phyloP scores from a whole-genome alignment of 345 rosid genomes.

The Gossypioides kirkii region DNA sequence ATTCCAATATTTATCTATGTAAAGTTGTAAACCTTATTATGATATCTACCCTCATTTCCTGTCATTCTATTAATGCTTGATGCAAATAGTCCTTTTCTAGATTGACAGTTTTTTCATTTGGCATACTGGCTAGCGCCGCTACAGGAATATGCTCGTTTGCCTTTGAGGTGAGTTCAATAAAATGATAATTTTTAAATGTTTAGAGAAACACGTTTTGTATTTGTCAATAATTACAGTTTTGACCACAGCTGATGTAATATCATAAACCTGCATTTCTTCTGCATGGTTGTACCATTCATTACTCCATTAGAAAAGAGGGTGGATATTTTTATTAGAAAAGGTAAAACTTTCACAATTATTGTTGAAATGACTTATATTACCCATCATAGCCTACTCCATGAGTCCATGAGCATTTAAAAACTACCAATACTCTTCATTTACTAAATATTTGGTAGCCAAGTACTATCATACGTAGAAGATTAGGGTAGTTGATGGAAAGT shows the following conservation, averaged over 20 bases:
- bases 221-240: not conserved
- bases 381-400: not conserved
- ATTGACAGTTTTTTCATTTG: constrained; percentile 73
- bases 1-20: not conserved
- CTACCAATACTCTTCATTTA: not conserved
- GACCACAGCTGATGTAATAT: not conserved
- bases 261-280: not conserved
- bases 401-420: not conserved
- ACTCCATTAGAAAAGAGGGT: not conserved
- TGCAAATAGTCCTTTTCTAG: constrained; percentile 32
- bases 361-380: not conserved
- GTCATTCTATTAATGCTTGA: constrained; percentile 6
- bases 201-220: not conserved
- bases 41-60: not conserved
- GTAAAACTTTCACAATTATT: not conserved
- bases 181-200: not conserved
- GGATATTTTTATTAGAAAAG: too few species aligned
- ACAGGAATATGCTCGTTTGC: constrained; percentile 60
- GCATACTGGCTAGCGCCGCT: constrained; percentile 64
- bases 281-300: not conserved
- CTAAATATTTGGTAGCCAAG: not conserved
- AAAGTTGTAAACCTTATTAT: not conserved
- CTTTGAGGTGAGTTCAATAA: constrained; percentile 52
- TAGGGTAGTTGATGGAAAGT: not conserved
- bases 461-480: not conserved